These are phyloP conservation scores for Colletotrichum shisoi DNA, from an alignment of 2,329 filamentous ascomycete genomes.

Conservation along the genomic window DNA sequence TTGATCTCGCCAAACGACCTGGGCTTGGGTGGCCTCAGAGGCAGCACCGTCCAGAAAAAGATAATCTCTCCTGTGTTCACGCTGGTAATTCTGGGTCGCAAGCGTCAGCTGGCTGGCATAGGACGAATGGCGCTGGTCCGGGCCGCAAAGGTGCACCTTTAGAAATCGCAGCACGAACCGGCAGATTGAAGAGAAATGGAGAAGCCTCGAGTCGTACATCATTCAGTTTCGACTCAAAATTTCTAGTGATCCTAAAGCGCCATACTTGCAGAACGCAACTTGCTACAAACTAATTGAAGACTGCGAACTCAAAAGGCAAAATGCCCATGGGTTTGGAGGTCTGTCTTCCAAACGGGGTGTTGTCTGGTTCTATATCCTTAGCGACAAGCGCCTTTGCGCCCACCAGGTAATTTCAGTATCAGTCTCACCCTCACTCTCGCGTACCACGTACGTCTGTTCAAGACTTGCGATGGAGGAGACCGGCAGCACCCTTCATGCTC, in stretches of 20 bases:
- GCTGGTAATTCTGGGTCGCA: too few relatives aligned
- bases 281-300: not conserved
- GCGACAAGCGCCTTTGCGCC: not conserved
- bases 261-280: not conserved
- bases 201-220: not conserved
- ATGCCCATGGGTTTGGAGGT: not conserved
- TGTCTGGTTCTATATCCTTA: not conserved
- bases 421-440: not conserved
- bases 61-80: not conserved
- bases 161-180: too few relatives aligned
- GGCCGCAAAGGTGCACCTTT: not conserved
- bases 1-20: too few relatives aligned
- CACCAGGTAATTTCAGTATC: not conserved
- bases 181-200: not conserved
- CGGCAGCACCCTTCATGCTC: conserved; percentile 45
- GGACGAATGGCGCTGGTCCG: not conserved
- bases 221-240: not conserved
- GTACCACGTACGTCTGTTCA: not conserved
- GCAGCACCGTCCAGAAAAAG: not conserved
- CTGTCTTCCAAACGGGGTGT: not conserved
- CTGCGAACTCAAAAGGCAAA: not conserved
- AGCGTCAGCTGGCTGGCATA: not conserved
- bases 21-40: not conserved
- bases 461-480: conserved; percentile 46
- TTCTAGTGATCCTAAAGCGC: not conserved